Conservation (phyloP, 2,329 filamentous ascomycete genomes). For the Magnaporthiopsis poae region DNA sequence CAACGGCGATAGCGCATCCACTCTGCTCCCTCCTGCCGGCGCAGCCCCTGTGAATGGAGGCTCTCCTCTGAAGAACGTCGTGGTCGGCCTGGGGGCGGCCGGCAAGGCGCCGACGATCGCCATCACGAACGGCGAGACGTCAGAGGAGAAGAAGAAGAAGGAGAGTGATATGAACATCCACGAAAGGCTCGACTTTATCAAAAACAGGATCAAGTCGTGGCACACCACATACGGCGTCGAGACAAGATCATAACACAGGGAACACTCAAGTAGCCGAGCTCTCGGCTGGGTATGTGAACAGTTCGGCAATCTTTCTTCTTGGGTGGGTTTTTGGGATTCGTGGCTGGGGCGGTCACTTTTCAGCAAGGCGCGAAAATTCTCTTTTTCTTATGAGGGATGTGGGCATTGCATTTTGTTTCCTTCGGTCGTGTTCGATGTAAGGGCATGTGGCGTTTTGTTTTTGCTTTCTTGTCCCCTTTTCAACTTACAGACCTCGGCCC, state of each 20-base stretch:
- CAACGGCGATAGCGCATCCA: background rate
- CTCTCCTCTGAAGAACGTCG: background rate
- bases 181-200: conserved; percentile 7
- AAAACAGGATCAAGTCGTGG: conserved; percentile 7
- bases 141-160: conserved; percentile 3
- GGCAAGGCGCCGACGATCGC: background rate
- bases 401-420: background rate
- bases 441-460: background rate
- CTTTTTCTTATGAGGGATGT: background rate
- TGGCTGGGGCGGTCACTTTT: background rate
- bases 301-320: background rate
- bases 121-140: conserved; percentile 1
- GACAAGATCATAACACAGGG: conserved; percentile 1
- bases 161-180: conserved; percentile 7
- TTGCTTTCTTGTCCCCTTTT: background rate
- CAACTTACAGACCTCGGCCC: background rate
- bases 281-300: background rate
- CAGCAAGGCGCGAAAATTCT: background rate
- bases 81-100: background rate
- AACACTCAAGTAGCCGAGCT: background rate
- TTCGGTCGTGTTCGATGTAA: background rate
- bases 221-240: conserved; percentile 4
- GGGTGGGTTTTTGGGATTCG: background rate
- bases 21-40: background rate
- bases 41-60: background rate